Evolutionary conservation across 352 stramenopile species (phyloP).

Genomic region (Phytophthora sansomeana): DNA sequence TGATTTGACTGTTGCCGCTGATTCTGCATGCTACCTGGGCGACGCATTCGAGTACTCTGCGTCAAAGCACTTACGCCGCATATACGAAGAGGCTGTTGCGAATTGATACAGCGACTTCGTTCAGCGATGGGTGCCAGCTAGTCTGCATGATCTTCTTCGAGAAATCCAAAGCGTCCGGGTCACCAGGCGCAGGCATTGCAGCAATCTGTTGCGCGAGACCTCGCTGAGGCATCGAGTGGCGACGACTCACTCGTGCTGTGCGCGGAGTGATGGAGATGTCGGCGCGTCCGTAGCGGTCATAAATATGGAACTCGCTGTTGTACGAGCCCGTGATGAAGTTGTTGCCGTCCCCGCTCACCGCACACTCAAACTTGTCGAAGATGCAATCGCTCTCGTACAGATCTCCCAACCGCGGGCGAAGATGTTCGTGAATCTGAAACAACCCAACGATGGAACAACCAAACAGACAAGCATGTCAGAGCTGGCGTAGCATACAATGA

Average conservation of each 20-base stretch:
- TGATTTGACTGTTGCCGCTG: constrained; percentile 14
- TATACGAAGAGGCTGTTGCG: constrained; percentile 90
- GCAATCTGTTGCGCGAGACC: constrained; percentile 70
- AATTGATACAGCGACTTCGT: constrained; percentile 83
- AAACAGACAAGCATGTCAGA: too few relatives aligned
- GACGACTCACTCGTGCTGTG: constrained; percentile 50
- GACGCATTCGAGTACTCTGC: constrained; percentile 1
- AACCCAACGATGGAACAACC: not conserved
- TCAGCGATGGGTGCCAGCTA: constrained; percentile 84
- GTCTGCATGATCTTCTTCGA: constrained; percentile 89
- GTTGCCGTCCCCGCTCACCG: constrained; percentile 91
- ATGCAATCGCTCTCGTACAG: constrained; percentile 97
- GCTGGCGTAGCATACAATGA: too few relatives aligned
- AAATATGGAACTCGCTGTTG: constrained; percentile 95
- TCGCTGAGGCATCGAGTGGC: constrained; percentile 77
- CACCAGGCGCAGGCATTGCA: constrained; percentile 34
- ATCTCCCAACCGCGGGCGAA: constrained; percentile 88
- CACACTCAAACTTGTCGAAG: constrained; percentile 98
- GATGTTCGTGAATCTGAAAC: constrained; percentile 93
- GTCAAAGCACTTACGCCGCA: constrained; percentile 41
- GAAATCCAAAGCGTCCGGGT: constrained; percentile 76
- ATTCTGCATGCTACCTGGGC: not conserved
- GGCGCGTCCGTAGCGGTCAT: constrained; percentile 83
- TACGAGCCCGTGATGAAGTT: constrained; percentile 96
- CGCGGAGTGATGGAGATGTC: constrained; percentile 73